Base-by-base conservation (phyloP, 805 yeast genomes). In the Diddensiella transvaalensis region DNA sequence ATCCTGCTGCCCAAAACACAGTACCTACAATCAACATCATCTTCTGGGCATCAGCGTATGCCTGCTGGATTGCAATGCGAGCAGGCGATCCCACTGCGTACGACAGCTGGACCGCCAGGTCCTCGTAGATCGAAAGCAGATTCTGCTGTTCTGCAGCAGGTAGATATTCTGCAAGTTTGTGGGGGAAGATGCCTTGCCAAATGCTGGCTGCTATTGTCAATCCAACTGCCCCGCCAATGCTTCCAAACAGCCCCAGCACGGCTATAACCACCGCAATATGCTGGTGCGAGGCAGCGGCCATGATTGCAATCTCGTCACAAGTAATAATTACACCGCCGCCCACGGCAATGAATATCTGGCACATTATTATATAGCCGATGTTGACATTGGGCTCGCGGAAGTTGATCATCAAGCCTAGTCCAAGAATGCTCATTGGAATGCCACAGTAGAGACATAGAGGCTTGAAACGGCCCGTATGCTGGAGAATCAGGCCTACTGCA, bases 321-420 rank as follows among this genome's bases (percentile, higher is more conserved):
- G 78, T 78, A 17, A 80, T 77, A 65, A 79, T 76, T 59, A 79
- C 76, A 29, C 84, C 83, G 42, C 83, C 82, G 58, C 83, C 85
- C 47, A 82, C 72, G 57, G 85, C 85, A 59, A 79, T 61, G 30
- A 82, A 59, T 60, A 80, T 74, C 52, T 77, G 70, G n/a, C 79
- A 76, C 37, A 82, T 85, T 61, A 82, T 75, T 40, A 80, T 67
- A 59, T 84, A 85, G 44, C 69, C 63, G 26, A 69, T 64, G 18
- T 76, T 70, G 24, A 63, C 62, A 45, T 66, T 72, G 40, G 79
- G 77, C 42, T 67, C 66, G 60, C 84, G 70, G 63, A 62, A 80
- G 51, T 70, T 72, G 47, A 73, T 67, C 60, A 81, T 67, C 23
- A 82, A 55, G 47, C 85, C 87, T 66, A 76, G 66, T 18, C 82